These are phyloP conservation scores for Bombardia bombarda DNA, from an alignment of 495 filamentous ascomycete species.

Conservation along the genomic window DNA sequence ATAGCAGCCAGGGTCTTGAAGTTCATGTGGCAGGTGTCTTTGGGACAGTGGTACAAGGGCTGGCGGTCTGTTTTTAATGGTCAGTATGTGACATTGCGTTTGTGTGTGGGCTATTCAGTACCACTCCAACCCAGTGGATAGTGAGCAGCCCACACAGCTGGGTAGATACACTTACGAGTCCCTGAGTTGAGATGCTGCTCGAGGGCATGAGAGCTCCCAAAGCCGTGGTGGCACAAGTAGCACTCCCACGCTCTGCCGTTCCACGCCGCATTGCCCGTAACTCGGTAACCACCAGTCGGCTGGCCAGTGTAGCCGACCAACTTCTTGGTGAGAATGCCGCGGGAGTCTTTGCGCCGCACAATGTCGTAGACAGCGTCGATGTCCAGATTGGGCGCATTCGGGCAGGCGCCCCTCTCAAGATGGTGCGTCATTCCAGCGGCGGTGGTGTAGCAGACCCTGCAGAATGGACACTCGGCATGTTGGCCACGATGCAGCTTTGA, in stretches of 20 bases:
- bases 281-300: too few species aligned
- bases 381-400: constrained; percentile 9
- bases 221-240: constrained; percentile 23
- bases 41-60: constrained; percentile 48
- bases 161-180: constrained; percentile 19
- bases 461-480: constrained; percentile 24
- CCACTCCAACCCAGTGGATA: too few species aligned
- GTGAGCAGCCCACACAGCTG: too few species aligned
- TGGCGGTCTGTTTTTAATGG: constrained; percentile 27
- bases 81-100: too few species aligned
- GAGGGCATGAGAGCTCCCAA: constrained; percentile 4
- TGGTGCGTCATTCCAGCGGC: constrained; percentile 27
- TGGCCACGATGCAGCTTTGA: constrained; percentile 20
- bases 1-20: constrained; percentile 41
- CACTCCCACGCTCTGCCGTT: constrained; percentile 24
- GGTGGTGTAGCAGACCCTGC: constrained; percentile 12
- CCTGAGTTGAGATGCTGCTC: constrained; percentile 29
- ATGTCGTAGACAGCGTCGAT: constrained; percentile 23
- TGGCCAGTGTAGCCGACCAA: constrained; percentile 20
- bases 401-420: constrained; percentile 20
- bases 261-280: constrained; percentile 9
- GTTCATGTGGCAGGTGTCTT: constrained; percentile 31
- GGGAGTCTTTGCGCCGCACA: constrained; percentile 23
- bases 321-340: constrained; percentile 25
- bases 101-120: too few species aligned